Conservation (phyloP, 345 rosid genomes). For the Brassica rapa region DNA sequence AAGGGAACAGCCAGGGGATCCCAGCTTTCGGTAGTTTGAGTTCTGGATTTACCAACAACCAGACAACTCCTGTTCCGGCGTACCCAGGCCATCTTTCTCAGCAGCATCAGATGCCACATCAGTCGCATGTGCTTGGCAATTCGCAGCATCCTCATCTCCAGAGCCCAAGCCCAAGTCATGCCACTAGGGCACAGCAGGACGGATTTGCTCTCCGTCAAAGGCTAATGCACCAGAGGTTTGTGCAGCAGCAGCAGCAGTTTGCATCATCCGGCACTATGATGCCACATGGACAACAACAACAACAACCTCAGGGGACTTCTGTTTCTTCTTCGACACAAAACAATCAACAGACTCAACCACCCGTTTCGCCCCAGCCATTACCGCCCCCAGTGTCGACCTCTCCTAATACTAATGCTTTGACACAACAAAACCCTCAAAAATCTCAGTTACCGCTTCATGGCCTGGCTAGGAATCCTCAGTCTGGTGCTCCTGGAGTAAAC, state of each 20-base stretch:
- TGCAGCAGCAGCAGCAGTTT: conserved; percentile 73
- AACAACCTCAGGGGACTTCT: conserved; percentile 64
- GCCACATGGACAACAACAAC: conserved; percentile 59
- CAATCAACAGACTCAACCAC: conserved; percentile 69
- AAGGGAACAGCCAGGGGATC: conserved; percentile 67
- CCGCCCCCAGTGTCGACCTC: conserved; percentile 56
- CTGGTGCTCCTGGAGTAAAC: conserved; percentile 57
- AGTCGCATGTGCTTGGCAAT: conserved; percentile 56
- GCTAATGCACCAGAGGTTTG: conserved; percentile 72
- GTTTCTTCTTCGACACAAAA: conserved; percentile 73
- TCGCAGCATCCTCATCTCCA: conserved; percentile 75
- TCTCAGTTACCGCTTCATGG: conserved; percentile 65
- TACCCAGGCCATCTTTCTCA: conserved; percentile 76
- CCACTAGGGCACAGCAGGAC: conserved; percentile 64
- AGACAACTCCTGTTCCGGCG: conserved; percentile 63
- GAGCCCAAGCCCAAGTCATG: conserved; percentile 61
- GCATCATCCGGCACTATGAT: conserved; percentile 58
- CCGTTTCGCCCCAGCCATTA: conserved; percentile 56
- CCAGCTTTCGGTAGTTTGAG: conserved; percentile 71
- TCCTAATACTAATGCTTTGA: conserved; percentile 53
- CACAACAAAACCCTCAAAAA: conserved; percentile 61
- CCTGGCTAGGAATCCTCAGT: conserved; percentile 57
- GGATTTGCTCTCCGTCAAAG: conserved; percentile 68
- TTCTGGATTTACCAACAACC: conserved; percentile 73
- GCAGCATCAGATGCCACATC: conserved; percentile 73